A percentile compares a stretch with the other conserved stretches of the same genome.
Conservation (phyloP, 805 yeast species). For the Pichia scutulata region DNA sequence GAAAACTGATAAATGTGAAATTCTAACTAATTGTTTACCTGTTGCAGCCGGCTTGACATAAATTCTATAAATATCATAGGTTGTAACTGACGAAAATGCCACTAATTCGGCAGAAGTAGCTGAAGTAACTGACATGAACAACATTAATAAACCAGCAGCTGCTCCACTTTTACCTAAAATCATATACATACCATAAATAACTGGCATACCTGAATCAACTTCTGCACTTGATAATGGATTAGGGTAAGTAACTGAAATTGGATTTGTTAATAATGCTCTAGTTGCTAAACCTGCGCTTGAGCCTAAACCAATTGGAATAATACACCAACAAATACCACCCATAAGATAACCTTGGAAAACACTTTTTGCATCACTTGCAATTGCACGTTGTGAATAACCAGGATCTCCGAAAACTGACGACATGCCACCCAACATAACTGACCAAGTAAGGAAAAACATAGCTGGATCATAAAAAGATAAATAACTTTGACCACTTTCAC, state of each 20-base stretch:
- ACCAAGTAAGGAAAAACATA: conserved; percentile 27
- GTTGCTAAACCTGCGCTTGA: conserved; percentile 32
- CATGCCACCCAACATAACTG: conserved; percentile 27
- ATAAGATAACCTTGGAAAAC: conserved; percentile 30
- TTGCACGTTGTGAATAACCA: conserved; percentile 33
- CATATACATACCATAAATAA: conserved; percentile 29
- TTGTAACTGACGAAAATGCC: conserved; percentile 33
- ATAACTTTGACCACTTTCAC: conserved; percentile 25
- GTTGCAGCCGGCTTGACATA: conserved; percentile 34
- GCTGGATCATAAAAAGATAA: conserved; percentile 26
- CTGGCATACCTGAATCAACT: conserved; percentile 33
- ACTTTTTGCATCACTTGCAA: conserved; percentile 31
- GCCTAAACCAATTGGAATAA: conserved; percentile 38
- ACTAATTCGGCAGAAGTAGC: conserved; percentile 37
- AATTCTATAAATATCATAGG: conserved; percentile 35
- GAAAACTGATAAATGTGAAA: conserved; percentile 29
- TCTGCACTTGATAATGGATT: conserved; percentile 29
- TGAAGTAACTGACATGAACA: conserved; percentile 37
- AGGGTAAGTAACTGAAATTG: conserved; percentile 36
- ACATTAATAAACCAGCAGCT: conserved; percentile 32
- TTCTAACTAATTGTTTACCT: conserved; percentile 30
- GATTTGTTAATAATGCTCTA: conserved; percentile 28
- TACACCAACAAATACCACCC: conserved; percentile 33
- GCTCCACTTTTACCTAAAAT: conserved; percentile 35
- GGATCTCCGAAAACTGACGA: conserved; percentile 22